These are phyloP conservation scores for Lotus japonicus DNA, from an alignment of 306 rosid species.

Conservation along the genomic window DNA sequence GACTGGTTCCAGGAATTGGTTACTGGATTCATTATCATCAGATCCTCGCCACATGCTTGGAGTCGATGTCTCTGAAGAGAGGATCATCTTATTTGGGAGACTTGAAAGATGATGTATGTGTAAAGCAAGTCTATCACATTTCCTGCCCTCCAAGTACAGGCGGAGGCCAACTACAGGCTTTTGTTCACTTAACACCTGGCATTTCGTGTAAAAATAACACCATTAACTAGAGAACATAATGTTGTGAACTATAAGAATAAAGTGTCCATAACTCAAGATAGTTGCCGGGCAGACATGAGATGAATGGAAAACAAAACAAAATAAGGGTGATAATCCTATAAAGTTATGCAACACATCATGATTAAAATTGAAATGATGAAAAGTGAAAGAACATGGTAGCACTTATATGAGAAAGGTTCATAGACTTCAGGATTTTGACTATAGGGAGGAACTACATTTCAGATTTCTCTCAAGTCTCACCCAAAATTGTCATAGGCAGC, in stretches of 20 bases:
- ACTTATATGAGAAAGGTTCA: background rate
- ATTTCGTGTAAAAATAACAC: constrained; percentile 17
- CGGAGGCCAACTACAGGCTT: constrained; percentile 95
- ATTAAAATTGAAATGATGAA: background rate
- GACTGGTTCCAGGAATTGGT: constrained; percentile 66
- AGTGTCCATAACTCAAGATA: background rate
- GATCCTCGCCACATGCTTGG: constrained; percentile 70
- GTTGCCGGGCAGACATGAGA: background rate
- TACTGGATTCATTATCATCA: constrained; percentile 46
- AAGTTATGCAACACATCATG: constrained; percentile 1
- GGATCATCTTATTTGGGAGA: constrained; percentile 69
- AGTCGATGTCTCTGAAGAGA: constrained; percentile 33
- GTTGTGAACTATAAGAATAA: background rate
- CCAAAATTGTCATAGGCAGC: background rate
- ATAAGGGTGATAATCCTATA: background rate
- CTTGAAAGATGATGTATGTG: constrained; percentile 88
- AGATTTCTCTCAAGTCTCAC: background rate
- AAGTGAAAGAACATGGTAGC: background rate
- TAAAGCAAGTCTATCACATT: constrained; percentile 64
- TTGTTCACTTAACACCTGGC: constrained; percentile 67
- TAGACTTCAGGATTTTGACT: background rate
- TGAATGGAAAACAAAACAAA: background rate
- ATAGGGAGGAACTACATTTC: background rate
- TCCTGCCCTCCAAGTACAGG: constrained; percentile 77
- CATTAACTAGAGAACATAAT: constrained; percentile 9